Percentiles rank a stretch among this genome's conserved stretches.
These are phyloP conservation scores for Cladosporium sp. DNA, from an alignment of 2,329 filamentous ascomycete genomes.

Conservation along the genomic window DNA sequence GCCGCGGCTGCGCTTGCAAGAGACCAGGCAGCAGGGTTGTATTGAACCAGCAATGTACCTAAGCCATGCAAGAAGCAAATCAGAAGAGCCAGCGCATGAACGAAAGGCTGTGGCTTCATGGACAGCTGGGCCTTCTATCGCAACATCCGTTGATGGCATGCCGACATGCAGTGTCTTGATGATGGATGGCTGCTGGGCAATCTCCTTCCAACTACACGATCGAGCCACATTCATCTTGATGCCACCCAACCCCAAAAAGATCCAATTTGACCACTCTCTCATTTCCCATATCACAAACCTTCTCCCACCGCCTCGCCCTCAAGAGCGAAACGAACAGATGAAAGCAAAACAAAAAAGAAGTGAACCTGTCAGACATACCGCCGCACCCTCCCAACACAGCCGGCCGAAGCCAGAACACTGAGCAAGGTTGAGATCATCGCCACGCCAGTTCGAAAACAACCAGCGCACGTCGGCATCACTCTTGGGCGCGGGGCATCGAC, in stretches of 20 bases:
- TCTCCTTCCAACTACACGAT: no score
- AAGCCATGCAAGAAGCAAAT: neutral
- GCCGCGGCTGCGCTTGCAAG: slow-evolving; percentile 29
- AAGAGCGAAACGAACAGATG: slow-evolving; percentile 24
- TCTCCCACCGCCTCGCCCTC: slow-evolving; percentile 11
- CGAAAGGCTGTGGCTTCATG: neutral
- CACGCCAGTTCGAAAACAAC: slow-evolving; percentile 21
- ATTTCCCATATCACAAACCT: neutral
- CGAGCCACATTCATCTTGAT: neutral
- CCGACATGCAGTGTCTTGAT: neutral
- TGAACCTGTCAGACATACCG: slow-evolving; percentile 37
- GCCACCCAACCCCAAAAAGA: neutral
- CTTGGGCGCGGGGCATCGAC: slow-evolving; percentile 36
- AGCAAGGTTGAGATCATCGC: slow-evolving; percentile 38
- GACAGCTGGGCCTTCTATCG: neutral
- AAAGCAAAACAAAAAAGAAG: slow-evolving; percentile 38
- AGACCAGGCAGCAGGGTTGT: slow-evolving; percentile 39
- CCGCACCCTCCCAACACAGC: slow-evolving; percentile 34
- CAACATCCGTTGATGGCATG: neutral
- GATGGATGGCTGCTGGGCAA: no score
- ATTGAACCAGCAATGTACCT: neutral
- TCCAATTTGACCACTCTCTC: neutral
- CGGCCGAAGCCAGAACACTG: slow-evolving; percentile 36
- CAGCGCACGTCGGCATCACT: slow-evolving; percentile 36
- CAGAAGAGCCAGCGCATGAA: neutral